phyloP scores from a whole-genome alignment of 306 rosid species.

The Dalbergia cochinchinensis region DNA sequence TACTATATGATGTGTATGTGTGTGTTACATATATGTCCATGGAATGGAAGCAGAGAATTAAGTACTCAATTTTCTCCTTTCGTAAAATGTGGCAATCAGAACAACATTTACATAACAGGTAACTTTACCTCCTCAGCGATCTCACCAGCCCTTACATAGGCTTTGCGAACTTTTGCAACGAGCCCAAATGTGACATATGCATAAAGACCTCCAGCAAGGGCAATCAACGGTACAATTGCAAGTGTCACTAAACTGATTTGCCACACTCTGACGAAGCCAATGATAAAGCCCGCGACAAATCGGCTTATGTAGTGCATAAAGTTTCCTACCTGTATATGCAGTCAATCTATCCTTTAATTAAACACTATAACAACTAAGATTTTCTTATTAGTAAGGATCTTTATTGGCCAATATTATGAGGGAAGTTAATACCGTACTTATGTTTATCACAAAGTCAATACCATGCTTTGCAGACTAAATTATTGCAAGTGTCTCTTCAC shows the following conservation, averaged over 20 bases:
- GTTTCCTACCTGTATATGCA: conserved; percentile 78
- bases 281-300: conserved; percentile 73
- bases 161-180: conserved; percentile 76
- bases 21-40: too few relatives aligned
- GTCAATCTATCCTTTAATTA: not conserved
- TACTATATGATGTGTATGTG: not conserved
- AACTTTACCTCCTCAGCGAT: conserved; percentile 89
- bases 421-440: too few relatives aligned
- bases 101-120: not conserved
- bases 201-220: conserved; percentile 92
- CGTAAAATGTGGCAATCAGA: too few relatives aligned
- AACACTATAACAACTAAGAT: too few relatives aligned
- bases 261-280: conserved; percentile 94
- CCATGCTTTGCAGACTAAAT: too few relatives aligned
- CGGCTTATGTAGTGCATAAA: conserved; percentile 94
- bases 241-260: conserved; percentile 92
- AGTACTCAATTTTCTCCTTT: too few relatives aligned
- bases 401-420: too few relatives aligned
- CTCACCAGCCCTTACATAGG: conserved; percentile 93
- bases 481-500: too few relatives aligned
- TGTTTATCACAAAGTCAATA: too few relatives aligned
- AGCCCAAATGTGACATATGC: conserved; percentile 88
- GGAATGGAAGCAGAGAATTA: too few relatives aligned
- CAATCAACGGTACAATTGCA: conserved; percentile 91
- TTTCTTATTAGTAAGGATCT: too few relatives aligned